Evolutionary conservation across 2,329 filamentous ascomycete genomes (phyloP).

Genomic region (Colletotrichum agaves): DNA sequence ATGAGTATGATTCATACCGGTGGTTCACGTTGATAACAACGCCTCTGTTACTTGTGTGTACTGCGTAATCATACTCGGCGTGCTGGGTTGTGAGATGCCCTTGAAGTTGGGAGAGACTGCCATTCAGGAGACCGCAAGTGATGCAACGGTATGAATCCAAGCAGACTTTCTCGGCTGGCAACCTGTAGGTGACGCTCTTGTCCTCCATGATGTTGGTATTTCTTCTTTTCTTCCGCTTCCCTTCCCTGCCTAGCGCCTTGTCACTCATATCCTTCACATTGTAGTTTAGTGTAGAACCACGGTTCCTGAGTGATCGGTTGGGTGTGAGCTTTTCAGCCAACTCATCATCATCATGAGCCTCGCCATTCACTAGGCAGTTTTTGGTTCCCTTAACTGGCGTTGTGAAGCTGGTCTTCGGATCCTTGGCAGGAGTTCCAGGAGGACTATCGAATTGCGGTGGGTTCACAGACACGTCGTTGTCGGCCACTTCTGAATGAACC

Average conservation of each 20-base stretch:
- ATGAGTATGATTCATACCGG: slow-evolving; percentile 42
- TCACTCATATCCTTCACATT: slow-evolving; percentile 70
- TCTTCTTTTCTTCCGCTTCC: slow-evolving; percentile 53
- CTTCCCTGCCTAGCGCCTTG: slow-evolving; percentile 64
- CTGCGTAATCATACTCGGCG: slow-evolving; percentile 56
- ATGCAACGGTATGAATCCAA: slow-evolving; percentile 64
- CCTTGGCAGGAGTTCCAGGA: slow-evolving; percentile 3
- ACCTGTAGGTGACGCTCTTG: slow-evolving; percentile 58
- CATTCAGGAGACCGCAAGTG: slow-evolving; percentile 59
- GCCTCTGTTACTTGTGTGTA: slow-evolving; percentile 48
- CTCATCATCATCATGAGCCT: slow-evolving; percentile 55
- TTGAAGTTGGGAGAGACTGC: slow-evolving; percentile 59
- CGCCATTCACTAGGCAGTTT: slow-evolving; percentile 38
- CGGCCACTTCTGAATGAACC: slow-evolving; percentile 41
- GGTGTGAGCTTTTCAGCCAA: slow-evolving; percentile 61
- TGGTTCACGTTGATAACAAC: slow-evolving; percentile 54
- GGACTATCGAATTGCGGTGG: neutral
- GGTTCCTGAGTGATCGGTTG: slow-evolving; percentile 60
- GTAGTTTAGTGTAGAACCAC: slow-evolving; percentile 61
- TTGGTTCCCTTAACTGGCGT: slow-evolving; percentile 23
- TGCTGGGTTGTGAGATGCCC: slow-evolving; percentile 60
- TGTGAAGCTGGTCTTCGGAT: neutral
- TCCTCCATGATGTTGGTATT: slow-evolving; percentile 45
- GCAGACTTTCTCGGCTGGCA: slow-evolving; percentile 56
- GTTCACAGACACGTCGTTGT: neutral